Evolutionary conservation across 2,329 filamentous ascomycete genomes (phyloP), one percentile per base, ranked within the genome.

Genomic region (Lanzia echinophila): DNA sequence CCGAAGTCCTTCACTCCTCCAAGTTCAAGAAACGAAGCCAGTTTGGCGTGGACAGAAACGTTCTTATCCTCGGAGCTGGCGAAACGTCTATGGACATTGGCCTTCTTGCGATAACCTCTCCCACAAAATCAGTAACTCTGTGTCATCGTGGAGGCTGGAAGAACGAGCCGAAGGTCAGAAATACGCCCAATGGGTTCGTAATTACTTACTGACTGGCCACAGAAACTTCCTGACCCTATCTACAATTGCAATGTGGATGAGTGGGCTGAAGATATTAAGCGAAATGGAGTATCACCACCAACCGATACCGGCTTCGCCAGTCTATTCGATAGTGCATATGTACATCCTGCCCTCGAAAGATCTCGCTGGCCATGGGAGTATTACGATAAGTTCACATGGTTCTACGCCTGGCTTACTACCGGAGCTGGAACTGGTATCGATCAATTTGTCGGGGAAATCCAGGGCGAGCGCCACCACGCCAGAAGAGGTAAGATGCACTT

Each of bases 291-390:
- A 75, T 76, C 32, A 34, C 32, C 32, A 38, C 75, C 76, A 0
- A 69, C 75, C 13, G 76, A 79, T 57, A 70, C 72, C 2, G 71
- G 72, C 1, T 67, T 73, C 1, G 75, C 74, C 10, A 76, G 74
- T 51, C 62, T 79, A 5, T 78, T 79, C 56, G 75, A 79, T 56
- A 78, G 76, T 0, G 73, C 74, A 4, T 79, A 79, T 51, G 71
- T 74, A 5, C 75, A 77, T n/a, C 72, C 73, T 0, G 54, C 71
- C 3, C 64, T 79, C 0, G 72, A 75, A 54, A 68, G 69, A n/a
- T 72, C 71, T 13, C 65, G 60, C 1, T 56, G 74, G 2, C 68
- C 73, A 5, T 78, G 76, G 76, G 59, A 58, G 1, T 72, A 72
- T 50, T 79, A 79, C 55, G 46, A 38, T 32, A 15, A 11, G 15